Conservation (phyloP, 2,329 filamentous ascomycete species). For the Fusarium chuoi region DNA sequence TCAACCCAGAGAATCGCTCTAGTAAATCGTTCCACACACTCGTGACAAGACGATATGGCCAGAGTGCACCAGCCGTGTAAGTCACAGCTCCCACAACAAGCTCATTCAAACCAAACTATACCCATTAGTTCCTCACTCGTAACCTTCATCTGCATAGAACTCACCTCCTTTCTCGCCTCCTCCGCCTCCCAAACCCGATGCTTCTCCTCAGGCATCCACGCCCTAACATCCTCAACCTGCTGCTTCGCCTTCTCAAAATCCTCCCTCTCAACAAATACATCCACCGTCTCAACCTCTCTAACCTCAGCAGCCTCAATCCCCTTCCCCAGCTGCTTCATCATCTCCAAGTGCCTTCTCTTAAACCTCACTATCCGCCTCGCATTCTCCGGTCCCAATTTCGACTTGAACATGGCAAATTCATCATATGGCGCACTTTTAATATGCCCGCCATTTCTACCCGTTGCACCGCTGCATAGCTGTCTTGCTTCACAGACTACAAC, state of each 20-base stretch:
- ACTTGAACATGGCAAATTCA: constrained; percentile 50
- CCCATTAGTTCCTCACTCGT: background rate
- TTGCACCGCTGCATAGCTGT: constrained; percentile 61
- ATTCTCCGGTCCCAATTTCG: constrained; percentile 46
- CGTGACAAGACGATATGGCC: constrained; percentile 62
- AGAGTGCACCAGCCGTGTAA: constrained; percentile 60
- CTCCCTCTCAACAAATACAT: constrained; percentile 55
- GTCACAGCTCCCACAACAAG: constrained; percentile 55
- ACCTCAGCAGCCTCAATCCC: constrained; percentile 53
- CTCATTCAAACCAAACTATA: constrained; percentile 50
- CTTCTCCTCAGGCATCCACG: constrained; percentile 54
- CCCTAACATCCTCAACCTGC: constrained; percentile 48
- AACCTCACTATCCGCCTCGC: constrained; percentile 57
- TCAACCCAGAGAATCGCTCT: constrained; percentile 47
- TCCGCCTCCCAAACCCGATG: constrained; percentile 49
- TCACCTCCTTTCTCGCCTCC: constrained; percentile 47
- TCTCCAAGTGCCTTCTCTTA: constrained; percentile 54
- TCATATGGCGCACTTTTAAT: constrained; percentile 59
- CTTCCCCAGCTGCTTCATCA: constrained; percentile 53
- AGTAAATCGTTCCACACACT: constrained; percentile 57
- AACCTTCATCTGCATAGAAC: background rate
- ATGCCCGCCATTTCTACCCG: constrained; percentile 64
- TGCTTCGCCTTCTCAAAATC: constrained; percentile 48
- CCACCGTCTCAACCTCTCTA: constrained; percentile 58
- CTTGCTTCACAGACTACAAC: constrained; percentile 64